Conservation (phyloP, 768 basidiomycete genomes). For the Ramaria sp. region DNA sequence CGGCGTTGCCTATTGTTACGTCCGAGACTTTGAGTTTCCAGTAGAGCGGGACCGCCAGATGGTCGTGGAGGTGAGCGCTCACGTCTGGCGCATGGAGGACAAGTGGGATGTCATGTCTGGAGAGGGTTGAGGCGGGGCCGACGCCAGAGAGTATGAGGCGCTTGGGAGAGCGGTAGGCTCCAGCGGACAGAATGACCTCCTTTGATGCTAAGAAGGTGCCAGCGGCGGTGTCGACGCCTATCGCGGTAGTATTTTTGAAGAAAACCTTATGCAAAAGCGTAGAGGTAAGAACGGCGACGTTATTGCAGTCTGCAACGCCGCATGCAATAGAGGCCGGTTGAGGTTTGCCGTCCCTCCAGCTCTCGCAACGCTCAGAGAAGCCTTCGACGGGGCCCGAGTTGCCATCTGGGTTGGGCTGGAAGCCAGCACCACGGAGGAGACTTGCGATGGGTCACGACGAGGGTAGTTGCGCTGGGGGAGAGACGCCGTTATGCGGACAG, state of each 20-base stretch:
- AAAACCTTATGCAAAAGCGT: neutral
- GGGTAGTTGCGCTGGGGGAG: neutral
- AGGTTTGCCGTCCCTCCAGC: neutral
- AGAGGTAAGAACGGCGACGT: neutral
- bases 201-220: neutral
- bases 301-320: neutral
- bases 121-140: slow-evolving; percentile 24
- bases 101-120: slow-evolving; percentile 17
- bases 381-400: neutral
- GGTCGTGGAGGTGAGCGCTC: slow-evolving; percentile 29
- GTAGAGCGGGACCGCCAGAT: neutral
- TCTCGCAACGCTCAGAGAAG: neutral
- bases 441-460: neutral
- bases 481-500: neutral
- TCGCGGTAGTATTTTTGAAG: neutral
- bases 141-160: slow-evolving; percentile 32
- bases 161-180: slow-evolving; percentile 22
- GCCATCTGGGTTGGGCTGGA: neutral
- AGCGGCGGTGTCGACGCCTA: neutral
- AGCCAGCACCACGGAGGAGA: neutral
- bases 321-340: neutral
- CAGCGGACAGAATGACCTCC: slow-evolving; percentile 15
- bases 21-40: slow-evolving; percentile 14
- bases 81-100: slow-evolving; percentile 27
- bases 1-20: slow-evolving; percentile 1